Base-by-base conservation (phyloP, 2,329 filamentous ascomycete genomes). In the Ceratocystis albifundus region DNA sequence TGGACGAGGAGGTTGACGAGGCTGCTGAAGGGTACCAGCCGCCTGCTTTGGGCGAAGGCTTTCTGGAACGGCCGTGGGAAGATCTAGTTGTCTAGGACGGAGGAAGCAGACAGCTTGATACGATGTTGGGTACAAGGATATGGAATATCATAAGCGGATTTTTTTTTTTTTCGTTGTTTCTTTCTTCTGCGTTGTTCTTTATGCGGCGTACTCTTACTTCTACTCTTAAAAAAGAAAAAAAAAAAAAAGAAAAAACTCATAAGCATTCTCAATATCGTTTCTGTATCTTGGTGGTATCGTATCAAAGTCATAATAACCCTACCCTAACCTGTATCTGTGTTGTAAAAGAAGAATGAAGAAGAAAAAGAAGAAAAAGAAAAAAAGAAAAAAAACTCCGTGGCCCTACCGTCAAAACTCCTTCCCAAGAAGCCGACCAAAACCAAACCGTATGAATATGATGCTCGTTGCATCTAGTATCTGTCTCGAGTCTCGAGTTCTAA, bases 1-100 rank as follows among this genome's bases (percentile, higher is more conserved):
- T 96, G 69, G 87, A 92, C 44, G 85, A 88, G 1, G 85, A 78
- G 2, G 78, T 78, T 6, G 78, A 79, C 4, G 77, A 77, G 1
- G 76, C 72, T 10, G 71, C 68, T 3, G 72, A 69, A 8, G 32
- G 46, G 15, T 22, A 59, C 22, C 46, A 50, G 8, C 53, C 53
- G 28, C 53, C 53, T 17, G 53, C 53, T 30, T 30, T n/a, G 30
- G 36, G 50, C 7, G 62, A 65, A 46, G 63, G 45, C 32, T 66
- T 66, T n/a, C 53, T 69, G 8, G 69, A 69, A 61, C 44, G 67
- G 28, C 64, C 66, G 6, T 41, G 69, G 50, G 69, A 68, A 55
- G 67, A 68, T 10, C 59, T 68, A 28, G 59, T 68, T 62, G 64
- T 68, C 4, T 68, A 63, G 57, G n/a, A 10, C 20, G 17, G 20